These are phyloP conservation scores for Trichocladium antarcticum DNA, from an alignment of 495 filamentous ascomycete species.

Conservation along the genomic window DNA sequence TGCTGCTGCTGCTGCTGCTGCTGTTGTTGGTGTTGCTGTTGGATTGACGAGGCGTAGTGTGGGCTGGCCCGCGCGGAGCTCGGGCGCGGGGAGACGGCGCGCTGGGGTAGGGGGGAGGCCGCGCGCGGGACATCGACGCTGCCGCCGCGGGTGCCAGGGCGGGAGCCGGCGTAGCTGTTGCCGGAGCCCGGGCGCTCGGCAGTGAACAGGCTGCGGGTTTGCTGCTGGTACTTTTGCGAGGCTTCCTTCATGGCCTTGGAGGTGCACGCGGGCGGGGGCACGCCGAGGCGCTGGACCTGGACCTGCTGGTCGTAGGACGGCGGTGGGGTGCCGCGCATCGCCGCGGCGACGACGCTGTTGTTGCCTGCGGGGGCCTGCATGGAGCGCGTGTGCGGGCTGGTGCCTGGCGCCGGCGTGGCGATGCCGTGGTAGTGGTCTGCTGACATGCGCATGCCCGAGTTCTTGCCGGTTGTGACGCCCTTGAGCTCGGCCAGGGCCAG, in stretches of 20 bases:
- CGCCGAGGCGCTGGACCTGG: conserved; percentile 64
- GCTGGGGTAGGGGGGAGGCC: conserved; percentile 39
- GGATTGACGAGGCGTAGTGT: neutral
- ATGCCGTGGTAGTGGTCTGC: conserved; percentile 92
- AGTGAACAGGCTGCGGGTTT: conserved; percentile 69
- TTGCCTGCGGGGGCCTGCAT: conserved; percentile 26
- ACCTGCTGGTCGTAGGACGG: conserved; percentile 74
- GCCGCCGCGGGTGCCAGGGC: conserved; percentile 15
- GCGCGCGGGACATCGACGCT: conserved; percentile 40
- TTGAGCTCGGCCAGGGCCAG: conserved; percentile 87
- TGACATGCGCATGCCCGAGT: conserved; percentile 61
- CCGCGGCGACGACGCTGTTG: conserved; percentile 37
- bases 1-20: neutral
- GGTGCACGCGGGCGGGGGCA: conserved; percentile 85
- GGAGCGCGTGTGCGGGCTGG: conserved; percentile 23
- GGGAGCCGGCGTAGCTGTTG: conserved; percentile 11
- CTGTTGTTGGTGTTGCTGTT: conserved; percentile 2
- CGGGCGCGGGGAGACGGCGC: conserved; percentile 44
- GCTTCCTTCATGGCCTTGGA: conserved; percentile 88
- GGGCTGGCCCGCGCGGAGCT: conserved; percentile 18
- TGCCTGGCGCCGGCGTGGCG: conserved; percentile 60
- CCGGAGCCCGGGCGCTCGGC: conserved; percentile 38
- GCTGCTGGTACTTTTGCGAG: conserved; percentile 72
- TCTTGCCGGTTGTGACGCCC: conserved; percentile 46
- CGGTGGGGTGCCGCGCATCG: conserved; percentile 60